Evolutionary conservation across 306 rosid genomes (phyloP), one percentile per base, ranked within the genome.

Genomic region (Corylus avellana): DNA sequence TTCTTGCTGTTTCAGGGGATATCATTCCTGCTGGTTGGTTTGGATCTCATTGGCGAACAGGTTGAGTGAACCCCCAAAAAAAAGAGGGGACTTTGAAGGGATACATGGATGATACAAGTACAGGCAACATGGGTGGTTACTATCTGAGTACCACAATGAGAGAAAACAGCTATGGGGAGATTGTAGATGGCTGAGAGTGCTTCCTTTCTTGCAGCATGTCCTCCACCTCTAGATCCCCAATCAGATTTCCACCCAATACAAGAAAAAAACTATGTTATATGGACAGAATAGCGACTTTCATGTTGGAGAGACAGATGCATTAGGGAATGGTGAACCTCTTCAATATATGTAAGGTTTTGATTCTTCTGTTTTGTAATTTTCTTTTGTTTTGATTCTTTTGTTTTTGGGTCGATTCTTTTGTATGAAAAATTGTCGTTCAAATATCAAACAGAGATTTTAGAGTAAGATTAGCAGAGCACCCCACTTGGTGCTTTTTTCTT

Each of bases 1-100:
- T 94, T 94, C 92, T 82, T 94, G 90, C 78, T 94, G 72, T 94
- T 94, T 75, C 98, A 94, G 72, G 98, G 98, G 51, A 78, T 94
- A 47, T 92, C 98, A 7, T 94, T 94, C 82, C 86, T 94, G 81
- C 84, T 94, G 58, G 97, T 94, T 58, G 98, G 98, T 75, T 86
- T 94, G 77, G 98, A 94, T 76, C 87, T 94, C 69, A 90, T 94
- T 12, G 98, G 98, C 7, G 98, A 94, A 77, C 98, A 94, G 67
- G 91, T 94, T 62, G 89, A 86, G 50, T 94, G 79, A 87, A 75
- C 51, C 39, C 18, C 22, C 53, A 74, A 68, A 79, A 18, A 71
- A 78, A 71, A 27, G 48, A 3, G 3, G 37, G 42, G 54, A 76
- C 70, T 54, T 42, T 5, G 67, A 62, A 59, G 75, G 53, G 62